Conservation (phyloP, 2,329 filamentous ascomycete genomes). For the Leptographium radiaticola region DNA sequence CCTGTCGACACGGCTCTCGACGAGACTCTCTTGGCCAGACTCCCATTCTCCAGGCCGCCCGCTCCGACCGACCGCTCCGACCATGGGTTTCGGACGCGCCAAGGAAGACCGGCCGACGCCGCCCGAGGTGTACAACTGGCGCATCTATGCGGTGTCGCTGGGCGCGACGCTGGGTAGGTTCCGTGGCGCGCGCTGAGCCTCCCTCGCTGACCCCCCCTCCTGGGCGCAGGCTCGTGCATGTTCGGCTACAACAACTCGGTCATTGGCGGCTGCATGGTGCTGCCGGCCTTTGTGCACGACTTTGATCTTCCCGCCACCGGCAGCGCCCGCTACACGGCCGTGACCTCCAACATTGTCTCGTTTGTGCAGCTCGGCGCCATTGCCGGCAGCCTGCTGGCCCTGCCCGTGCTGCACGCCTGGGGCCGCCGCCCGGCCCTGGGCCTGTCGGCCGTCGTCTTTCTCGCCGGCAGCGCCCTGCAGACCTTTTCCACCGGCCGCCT, state of each 20-base stretch:
- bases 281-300: background rate
- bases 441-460: background rate
- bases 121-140: slow-evolving; percentile 1
- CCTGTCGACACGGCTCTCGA: no score
- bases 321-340: background rate
- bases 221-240: background rate
- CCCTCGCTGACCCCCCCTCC: background rate
- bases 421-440: background rate
- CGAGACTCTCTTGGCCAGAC: no score
- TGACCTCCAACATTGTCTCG: slow-evolving; percentile 1
- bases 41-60: no score
- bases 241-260: slow-evolving; percentile 1
- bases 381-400: background rate
- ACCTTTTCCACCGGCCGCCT: background rate
- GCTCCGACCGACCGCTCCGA: background rate
- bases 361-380: slow-evolving; percentile 1
- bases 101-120: slow-evolving; percentile 1
- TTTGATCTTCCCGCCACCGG: background rate
- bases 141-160: background rate
- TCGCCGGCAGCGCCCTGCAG: background rate
- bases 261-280: background rate
- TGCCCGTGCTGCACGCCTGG: background rate
- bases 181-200: background rate
- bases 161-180: background rate
- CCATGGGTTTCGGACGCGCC: background rate